Conservation (phyloP, 495 filamentous ascomycete genomes). For the Lophium mytilinum region DNA sequence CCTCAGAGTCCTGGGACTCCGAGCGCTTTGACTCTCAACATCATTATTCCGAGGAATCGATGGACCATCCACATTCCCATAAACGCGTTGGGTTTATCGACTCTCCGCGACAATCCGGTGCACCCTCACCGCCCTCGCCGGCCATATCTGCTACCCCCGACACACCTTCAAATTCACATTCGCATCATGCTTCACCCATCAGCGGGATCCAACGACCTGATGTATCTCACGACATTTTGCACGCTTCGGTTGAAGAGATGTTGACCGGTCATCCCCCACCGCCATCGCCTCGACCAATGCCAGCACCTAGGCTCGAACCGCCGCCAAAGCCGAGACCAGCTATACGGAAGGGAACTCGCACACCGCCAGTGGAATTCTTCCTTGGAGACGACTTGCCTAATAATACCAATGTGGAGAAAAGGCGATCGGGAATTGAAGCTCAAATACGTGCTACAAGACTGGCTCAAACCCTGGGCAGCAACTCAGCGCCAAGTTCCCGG, state of each 20-base stretch:
- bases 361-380: constrained; percentile 13
- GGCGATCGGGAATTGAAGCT: constrained; percentile 15
- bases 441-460: constrained; percentile 19
- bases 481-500: constrained; percentile 18
- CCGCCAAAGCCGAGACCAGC: constrained; percentile 18
- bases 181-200: too few species aligned
- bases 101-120: too few species aligned
- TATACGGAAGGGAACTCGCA: constrained; percentile 15
- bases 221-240: constrained; percentile 11
- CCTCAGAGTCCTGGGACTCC: background rate
- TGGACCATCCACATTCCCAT: background rate
- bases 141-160: too few species aligned
- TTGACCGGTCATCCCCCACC: too few species aligned
- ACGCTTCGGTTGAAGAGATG: too few species aligned
- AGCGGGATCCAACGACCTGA: background rate
- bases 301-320: too few species aligned
- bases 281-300: too few species aligned
- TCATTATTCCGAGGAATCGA: background rate
- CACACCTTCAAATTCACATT: too few species aligned
- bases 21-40: background rate
- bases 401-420: constrained; percentile 7
- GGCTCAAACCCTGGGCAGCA: constrained; percentile 12
- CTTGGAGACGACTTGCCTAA: constrained; percentile 11
- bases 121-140: too few species aligned
- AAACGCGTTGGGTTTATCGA: constrained; percentile 1